Evolutionary conservation across 257 asterid genomes (phyloP).

Genomic region (Ophiorrhiza pumila): DNA sequence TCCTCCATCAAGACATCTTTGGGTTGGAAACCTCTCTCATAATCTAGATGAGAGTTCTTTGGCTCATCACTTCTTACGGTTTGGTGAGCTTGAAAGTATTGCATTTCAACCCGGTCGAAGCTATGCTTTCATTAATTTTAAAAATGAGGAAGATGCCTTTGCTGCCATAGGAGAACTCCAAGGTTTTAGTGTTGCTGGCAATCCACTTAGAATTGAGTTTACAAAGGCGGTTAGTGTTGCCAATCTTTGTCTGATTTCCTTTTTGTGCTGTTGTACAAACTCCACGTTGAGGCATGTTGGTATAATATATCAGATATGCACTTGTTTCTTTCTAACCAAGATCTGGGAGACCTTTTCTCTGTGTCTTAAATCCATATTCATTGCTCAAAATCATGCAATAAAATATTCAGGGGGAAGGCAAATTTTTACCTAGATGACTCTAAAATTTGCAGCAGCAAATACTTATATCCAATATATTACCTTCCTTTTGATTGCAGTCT

Average conservation of each 20-base stretch:
- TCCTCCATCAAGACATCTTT: constrained; percentile 91
- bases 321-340: not conserved
- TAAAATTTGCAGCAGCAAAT: not conserved
- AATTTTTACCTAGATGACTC: constrained; percentile 2
- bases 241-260: constrained; percentile 53
- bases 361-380: not conserved
- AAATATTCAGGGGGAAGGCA: not conserved
- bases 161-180: constrained; percentile 87
- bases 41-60: constrained; percentile 55
- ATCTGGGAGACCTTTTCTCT: not conserved
- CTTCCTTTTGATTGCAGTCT: not conserved
- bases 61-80: constrained; percentile 57
- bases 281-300: constrained; percentile 15
- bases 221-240: constrained; percentile 98
- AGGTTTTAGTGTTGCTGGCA: constrained; percentile 77
- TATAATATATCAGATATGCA: not conserved
- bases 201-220: constrained; percentile 86
- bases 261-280: constrained; percentile 32
- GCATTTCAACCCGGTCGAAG: constrained; percentile 94
- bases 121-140: constrained; percentile 80
- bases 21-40: constrained; percentile 85
- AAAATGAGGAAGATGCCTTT: constrained; percentile 66
- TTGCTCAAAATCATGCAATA: constrained; percentile 6
- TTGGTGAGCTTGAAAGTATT: constrained; percentile 75
- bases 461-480: not conserved